These are phyloP conservation scores for Iris pallida DNA, from an alignment of 116 monocot species.

Conservation along the genomic window DNA sequence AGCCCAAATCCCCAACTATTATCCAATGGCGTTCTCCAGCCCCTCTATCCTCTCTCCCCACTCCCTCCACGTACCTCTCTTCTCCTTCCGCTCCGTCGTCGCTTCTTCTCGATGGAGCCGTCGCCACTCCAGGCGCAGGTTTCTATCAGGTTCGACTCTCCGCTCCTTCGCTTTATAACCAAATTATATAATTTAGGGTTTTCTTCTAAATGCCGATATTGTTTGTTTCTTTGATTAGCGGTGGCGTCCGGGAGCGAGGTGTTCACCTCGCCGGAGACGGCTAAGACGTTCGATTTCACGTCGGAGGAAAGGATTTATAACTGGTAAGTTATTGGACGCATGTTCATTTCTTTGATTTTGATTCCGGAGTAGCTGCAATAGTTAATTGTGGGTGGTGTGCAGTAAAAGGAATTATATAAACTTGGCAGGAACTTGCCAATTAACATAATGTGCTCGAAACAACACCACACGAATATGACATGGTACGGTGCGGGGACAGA, in stretches of 20 bases:
- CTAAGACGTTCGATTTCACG: conserved; percentile 70
- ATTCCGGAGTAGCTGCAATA: too few species aligned
- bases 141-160: conserved; percentile 22
- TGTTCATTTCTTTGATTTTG: too few species aligned
- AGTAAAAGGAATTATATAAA: too few species aligned
- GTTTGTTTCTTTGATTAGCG: conserved; percentile 19
- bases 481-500: too few species aligned
- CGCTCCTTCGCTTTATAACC: neutral
- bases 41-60: conserved; percentile 26
- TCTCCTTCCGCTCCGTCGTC: conserved; percentile 10
- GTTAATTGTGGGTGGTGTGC: too few species aligned
- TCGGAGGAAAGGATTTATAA: conserved; percentile 76
- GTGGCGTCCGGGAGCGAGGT: conserved; percentile 33
- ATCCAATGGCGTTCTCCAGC: conserved; percentile 27
- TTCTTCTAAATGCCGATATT: neutral
- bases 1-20: neutral
- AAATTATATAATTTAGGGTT: neutral
- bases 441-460: too few species aligned
- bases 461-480: too few species aligned
- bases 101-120: conserved; percentile 15
- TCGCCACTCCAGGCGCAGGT: conserved; percentile 9
- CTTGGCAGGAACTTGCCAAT: too few species aligned
- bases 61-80: conserved; percentile 26
- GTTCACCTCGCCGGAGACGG: conserved; percentile 60
- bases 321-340: conserved; percentile 34